Evolutionary conservation across 2,329 filamentous ascomycete species (phyloP), one percentile per base, ranked within the genome.

Genomic region (Pezicula neosporulosa): DNA sequence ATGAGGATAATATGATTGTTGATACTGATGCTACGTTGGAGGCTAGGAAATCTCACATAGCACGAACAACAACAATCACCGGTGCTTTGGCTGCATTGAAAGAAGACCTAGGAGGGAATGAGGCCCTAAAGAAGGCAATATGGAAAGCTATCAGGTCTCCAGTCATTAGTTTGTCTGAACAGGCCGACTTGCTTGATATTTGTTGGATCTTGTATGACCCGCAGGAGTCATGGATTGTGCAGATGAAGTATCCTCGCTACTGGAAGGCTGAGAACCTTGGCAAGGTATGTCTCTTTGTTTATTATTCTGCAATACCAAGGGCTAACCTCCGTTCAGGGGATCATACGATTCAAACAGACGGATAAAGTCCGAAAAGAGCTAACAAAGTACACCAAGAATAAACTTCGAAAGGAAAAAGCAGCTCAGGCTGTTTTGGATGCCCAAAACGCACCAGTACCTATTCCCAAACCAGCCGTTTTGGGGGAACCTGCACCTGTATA

Each of bases 61-160:
- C 72, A 3, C 73, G 77, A 28, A 76, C 71, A 33, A 72, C 75
- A 50, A 75, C 72, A 54, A 74, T 81, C 27, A 67, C 70, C 3
- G 71, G 68, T 15, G 76, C 78, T 3, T 62, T 79, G 15, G 64
- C 65, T 33, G 77, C 74, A 8, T 64, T 82, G 30, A 78, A 75
- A 53, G 67, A 72, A 41, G 73, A 77, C 50, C 66, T 80, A 16
- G 68, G 72, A 52, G 70, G 71, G 24, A 72, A 80, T 55, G 56
- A 65, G 16, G 68, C 68, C 19, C 63, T 82, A 50, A 72, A 75
- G 52, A 57, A 68, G 28, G 70, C 71, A 6, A 59, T 82, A 24
- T 81, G 77, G 77, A 69, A 69, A 41, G 76, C 77, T 13, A 63
- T 79, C 6, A 69, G 72, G 36, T 81, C 78, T 27, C 67, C 72